A percentile compares a stretch with the other conserved stretches of the same genome.
phyloP scores from a whole-genome alignment of 2,329 filamentous ascomycete genomes.

The Pseudogymnoascus sp. region DNA sequence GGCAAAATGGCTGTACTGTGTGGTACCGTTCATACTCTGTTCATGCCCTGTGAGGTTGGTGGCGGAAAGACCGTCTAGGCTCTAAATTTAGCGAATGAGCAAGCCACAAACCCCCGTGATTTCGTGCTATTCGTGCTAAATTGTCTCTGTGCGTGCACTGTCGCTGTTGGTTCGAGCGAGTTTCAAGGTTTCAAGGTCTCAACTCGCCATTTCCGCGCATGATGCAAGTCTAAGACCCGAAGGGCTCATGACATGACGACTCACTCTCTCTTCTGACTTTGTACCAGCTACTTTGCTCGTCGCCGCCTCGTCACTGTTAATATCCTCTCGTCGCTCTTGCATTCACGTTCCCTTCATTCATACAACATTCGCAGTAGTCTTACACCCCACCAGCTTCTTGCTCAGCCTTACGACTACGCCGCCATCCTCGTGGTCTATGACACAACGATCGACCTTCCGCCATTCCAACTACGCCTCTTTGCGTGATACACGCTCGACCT shows the following conservation, averaged over 20 bases:
- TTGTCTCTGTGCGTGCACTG: background rate
- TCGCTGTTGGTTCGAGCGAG: background rate
- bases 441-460: background rate
- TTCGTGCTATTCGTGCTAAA: background rate
- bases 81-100: slow-evolving; percentile 4
- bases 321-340: background rate
- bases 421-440: slow-evolving; percentile 4
- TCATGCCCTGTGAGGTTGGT: slow-evolving; percentile 5
- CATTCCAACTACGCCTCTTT: background rate
- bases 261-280: slow-evolving; percentile 3
- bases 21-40: background rate
- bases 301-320: background rate
- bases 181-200: slow-evolving; percentile 2
- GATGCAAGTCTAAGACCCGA: slow-evolving; percentile 3
- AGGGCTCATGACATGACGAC: slow-evolving; percentile 5
- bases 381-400: slow-evolving; percentile 1
- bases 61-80: background rate
- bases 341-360: background rate
- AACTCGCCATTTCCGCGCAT: slow-evolving; percentile 1
- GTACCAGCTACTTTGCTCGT: background rate
- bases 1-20: background rate
- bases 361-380: background rate
- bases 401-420: slow-evolving; percentile 5
- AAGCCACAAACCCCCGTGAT: slow-evolving; percentile 1
- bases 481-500: background rate